These are phyloP conservation scores for Aspergillus costaricaensis DNA, from an alignment of 2,329 filamentous ascomycete genomes.

Conservation along the genomic window DNA sequence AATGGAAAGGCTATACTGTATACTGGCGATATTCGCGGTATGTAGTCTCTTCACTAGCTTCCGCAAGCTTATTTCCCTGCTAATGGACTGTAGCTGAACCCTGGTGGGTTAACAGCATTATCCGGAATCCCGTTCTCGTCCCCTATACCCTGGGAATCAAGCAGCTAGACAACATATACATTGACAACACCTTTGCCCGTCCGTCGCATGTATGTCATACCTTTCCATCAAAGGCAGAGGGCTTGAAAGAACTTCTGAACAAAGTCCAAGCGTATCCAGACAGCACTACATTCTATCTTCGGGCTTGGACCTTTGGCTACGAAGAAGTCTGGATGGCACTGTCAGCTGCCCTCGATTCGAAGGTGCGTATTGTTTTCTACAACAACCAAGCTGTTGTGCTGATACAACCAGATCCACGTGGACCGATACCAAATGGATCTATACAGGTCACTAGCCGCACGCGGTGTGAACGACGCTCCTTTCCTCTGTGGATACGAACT, in stretches of 20 bases:
- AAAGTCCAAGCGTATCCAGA: slow-evolving; percentile 69
- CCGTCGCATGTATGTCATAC: slow-evolving; percentile 51
- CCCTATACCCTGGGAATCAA: slow-evolving; percentile 71
- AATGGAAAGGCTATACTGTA: slow-evolving; percentile 74
- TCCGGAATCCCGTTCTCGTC: slow-evolving; percentile 70
- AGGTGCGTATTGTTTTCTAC: slow-evolving; percentile 44
- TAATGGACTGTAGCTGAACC: slow-evolving; percentile 58
- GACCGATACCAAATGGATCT: slow-evolving; percentile 76
- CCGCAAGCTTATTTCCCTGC: background rate
- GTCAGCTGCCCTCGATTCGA: slow-evolving; percentile 67
- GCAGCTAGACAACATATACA: slow-evolving; percentile 76
- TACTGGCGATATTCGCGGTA: slow-evolving; percentile 78
- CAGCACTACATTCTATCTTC: slow-evolving; percentile 78
- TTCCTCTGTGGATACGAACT: slow-evolving; percentile 72
- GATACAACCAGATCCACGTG: slow-evolving; percentile 67
- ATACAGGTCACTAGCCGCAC: slow-evolving; percentile 63
- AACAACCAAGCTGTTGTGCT: slow-evolving; percentile 11
- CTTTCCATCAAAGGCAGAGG: slow-evolving; percentile 70
- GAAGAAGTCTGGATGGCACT: slow-evolving; percentile 89
- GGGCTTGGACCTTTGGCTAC: slow-evolving; percentile 90
- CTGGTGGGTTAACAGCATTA: slow-evolving; percentile 79
- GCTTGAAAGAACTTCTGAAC: slow-evolving; percentile 69
- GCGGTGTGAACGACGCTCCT: slow-evolving; percentile 59
- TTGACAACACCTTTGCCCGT: slow-evolving; percentile 79
- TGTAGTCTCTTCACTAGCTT: background rate